Percentiles rank a stretch among this genome's conserved stretches.
Evolutionary conservation across 768 basidiomycete species (phyloP).

Genomic region (Naematelia aurantialba): DNA sequence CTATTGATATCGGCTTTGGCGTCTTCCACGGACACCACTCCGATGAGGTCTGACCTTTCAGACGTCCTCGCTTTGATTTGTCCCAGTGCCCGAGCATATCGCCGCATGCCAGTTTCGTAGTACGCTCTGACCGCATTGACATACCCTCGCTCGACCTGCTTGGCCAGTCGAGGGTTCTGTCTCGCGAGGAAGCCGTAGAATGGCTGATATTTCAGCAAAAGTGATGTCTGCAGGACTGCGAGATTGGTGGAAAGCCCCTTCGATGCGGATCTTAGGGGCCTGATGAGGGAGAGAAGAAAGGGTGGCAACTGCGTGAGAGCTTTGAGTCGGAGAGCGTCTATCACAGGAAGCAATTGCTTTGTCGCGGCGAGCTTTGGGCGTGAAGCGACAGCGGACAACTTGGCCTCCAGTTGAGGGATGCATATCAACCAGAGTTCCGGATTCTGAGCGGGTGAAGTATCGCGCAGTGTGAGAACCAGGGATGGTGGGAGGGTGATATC

Average conservation of each 20-base stretch:
- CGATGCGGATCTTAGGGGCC: constrained; percentile 73
- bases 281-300: constrained; percentile 78
- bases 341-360: constrained; percentile 72
- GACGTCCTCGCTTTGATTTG: constrained; percentile 61
- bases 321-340: constrained; percentile 82
- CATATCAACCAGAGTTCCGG: constrained; percentile 78
- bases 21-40: constrained; percentile 53
- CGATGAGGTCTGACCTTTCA: constrained; percentile 69
- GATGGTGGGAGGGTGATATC: constrained; percentile 79
- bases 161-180: constrained; percentile 73
- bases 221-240: constrained; percentile 82
- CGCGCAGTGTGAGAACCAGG: constrained; percentile 71
- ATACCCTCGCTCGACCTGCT: constrained; percentile 84
- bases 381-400: constrained; percentile 64
- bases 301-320: constrained; percentile 81
- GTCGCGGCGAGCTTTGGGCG: constrained; percentile 81
- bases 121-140: constrained; percentile 76
- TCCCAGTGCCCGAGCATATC: constrained; percentile 78
- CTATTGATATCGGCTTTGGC: constrained; percentile 48
- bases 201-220: constrained; percentile 75
- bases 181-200: constrained; percentile 81
- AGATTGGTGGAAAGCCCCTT: constrained; percentile 67
- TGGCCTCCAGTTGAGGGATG: constrained; percentile 74
- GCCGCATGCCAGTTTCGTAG: constrained; percentile 90
- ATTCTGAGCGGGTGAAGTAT: constrained; percentile 65